These are phyloP conservation scores for Boletus bicolor DNA, from an alignment of 768 basidiomycete species.

Conservation along the genomic window DNA sequence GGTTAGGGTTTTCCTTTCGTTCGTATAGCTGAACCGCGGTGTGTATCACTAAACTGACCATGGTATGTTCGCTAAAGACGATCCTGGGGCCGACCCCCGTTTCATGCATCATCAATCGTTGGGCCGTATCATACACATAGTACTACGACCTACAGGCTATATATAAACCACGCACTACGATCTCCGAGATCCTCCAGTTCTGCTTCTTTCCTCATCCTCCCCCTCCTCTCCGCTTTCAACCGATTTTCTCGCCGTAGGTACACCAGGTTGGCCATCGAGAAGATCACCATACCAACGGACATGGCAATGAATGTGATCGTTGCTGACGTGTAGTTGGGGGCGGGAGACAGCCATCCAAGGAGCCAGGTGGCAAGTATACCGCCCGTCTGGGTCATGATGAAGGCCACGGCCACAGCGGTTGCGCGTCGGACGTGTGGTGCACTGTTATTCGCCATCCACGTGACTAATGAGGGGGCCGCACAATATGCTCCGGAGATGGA, in stretches of 20 bases:
- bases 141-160: constrained; percentile 36
- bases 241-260: constrained; percentile 45
- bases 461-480: constrained; percentile 48
- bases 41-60: too few relatives aligned
- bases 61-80: too few relatives aligned
- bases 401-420: constrained; percentile 54
- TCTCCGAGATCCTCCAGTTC: constrained; percentile 48
- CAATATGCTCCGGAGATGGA: constrained; percentile 50
- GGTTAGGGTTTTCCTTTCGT: neutral
- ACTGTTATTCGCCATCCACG: constrained; percentile 64
- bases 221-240: constrained; percentile 41
- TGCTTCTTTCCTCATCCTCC: constrained; percentile 28
- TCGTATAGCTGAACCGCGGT: too few relatives aligned
- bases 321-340: constrained; percentile 49
- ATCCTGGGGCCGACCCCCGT: too few relatives aligned
- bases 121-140: neutral
- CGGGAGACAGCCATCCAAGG: constrained; percentile 46
- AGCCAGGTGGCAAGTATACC: constrained; percentile 64
- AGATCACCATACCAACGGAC: constrained; percentile 38
- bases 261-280: constrained; percentile 37
- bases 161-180: constrained; percentile 54
- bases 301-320: constrained; percentile 36
- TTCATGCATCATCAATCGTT: too few relatives aligned
- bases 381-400: constrained; percentile 54
- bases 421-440: constrained; percentile 56